Evolutionary conservation across 2,329 filamentous ascomycete species (phyloP).

Genomic region (Ophiocordyceps camponoti-leonardi): DNA sequence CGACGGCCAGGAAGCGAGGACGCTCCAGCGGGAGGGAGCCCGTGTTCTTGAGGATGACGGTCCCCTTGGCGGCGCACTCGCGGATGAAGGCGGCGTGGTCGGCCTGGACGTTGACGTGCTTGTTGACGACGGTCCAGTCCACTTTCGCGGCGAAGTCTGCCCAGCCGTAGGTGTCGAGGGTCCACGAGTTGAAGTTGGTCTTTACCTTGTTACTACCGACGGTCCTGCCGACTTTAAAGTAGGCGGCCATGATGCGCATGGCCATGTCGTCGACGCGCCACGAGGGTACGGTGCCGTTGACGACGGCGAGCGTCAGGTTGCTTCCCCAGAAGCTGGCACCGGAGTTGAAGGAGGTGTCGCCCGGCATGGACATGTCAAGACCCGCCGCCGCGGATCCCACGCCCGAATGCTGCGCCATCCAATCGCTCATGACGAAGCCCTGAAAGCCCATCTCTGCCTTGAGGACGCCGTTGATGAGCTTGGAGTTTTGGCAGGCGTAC

Average conservation of each 20-base stretch:
- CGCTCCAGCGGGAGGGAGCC: constrained; percentile 60
- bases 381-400: constrained; percentile 51
- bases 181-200: constrained; percentile 86
- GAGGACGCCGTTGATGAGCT: constrained; percentile 55
- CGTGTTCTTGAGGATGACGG: constrained; percentile 78
- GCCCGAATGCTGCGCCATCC: constrained; percentile 58
- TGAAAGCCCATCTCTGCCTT: constrained; percentile 72
- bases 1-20: constrained; percentile 57
- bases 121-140: constrained; percentile 53
- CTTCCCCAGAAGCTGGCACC: constrained; percentile 64
- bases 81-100: constrained; percentile 61
- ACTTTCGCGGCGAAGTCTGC: constrained; percentile 45
- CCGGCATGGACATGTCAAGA: constrained; percentile 79
- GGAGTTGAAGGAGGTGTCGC: constrained; percentile 61
- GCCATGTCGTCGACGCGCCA: constrained; percentile 88
- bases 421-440: constrained; percentile 68
- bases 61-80: constrained; percentile 60
- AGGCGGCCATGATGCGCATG: constrained; percentile 60
- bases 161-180: constrained; percentile 54
- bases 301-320: constrained; percentile 72
- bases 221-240: constrained; percentile 47
- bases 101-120: constrained; percentile 66
- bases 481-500: constrained; percentile 65
- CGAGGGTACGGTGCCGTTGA: constrained; percentile 78
- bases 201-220: constrained; percentile 23